phyloP scores from a whole-genome alignment of 1,284 basidiomycete genomes.

The Boletellus deceptivus region DNA sequence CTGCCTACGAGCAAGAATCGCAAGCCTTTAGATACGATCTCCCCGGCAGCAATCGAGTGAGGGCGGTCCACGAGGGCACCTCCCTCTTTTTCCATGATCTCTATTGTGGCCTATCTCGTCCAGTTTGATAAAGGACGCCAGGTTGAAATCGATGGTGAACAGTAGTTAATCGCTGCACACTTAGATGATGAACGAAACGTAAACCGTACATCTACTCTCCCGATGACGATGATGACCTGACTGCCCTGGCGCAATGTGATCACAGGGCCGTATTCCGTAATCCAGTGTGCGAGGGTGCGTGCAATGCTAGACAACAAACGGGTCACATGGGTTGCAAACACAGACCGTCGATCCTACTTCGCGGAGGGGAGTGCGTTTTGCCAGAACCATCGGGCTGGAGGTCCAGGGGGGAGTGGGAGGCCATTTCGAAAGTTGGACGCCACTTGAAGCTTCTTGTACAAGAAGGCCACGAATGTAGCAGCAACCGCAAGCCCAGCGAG shows the following conservation, averaged over 20 bases:
- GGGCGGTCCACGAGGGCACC: slow-evolving; percentile 34
- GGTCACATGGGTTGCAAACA: not conserved
- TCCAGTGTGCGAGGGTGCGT: slow-evolving; percentile 23
- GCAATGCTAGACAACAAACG: slow-evolving; percentile 11
- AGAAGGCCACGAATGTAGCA: not conserved
- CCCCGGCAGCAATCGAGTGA: slow-evolving; percentile 25
- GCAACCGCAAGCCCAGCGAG: slow-evolving; percentile 1
- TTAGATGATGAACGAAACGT: not conserved
- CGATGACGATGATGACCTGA: slow-evolving; percentile 29
- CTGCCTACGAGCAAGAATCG: slow-evolving; percentile 20
- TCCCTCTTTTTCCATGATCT: slow-evolving; percentile 39
- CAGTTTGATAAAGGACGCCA: not conserved
- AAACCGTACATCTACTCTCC: slow-evolving; percentile 32
- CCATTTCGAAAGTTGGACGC: slow-evolving; percentile 2
- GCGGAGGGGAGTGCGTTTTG: slow-evolving; percentile 17
- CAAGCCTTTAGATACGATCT: slow-evolving; percentile 26
- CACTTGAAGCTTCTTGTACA: slow-evolving; percentile 5
- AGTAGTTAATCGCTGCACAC: not conserved
- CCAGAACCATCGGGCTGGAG: slow-evolving; percentile 29
- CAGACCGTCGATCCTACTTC: slow-evolving; percentile 13
- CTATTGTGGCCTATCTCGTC: slow-evolving; percentile 20
- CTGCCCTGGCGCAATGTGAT: slow-evolving; percentile 29
- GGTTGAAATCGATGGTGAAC: not conserved
- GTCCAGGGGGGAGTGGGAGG: slow-evolving; percentile 28
- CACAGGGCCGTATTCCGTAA: slow-evolving; percentile 35